Evolutionary conservation across 495 filamentous ascomycete species (phyloP), one percentile per base, ranked within the genome.

Genomic region (Elasticomyces elasticus): DNA sequence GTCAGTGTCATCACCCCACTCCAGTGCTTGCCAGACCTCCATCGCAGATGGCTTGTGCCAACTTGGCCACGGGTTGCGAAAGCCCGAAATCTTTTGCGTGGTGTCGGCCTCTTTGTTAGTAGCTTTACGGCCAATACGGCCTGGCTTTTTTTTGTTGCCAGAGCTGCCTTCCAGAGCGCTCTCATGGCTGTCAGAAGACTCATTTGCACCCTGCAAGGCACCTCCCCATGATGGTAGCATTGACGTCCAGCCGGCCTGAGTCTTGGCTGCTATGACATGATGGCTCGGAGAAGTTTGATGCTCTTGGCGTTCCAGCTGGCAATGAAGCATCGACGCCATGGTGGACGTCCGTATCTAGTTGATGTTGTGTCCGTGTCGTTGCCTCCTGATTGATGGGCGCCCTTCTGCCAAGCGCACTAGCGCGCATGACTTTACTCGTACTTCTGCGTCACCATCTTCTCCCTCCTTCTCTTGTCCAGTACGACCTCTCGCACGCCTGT

Each of bases 21-120:
- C 42, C 1, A 55, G 43, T 19, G 44, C 23, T 37, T 27, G 25
- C 42, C 41, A 55, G 41, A 55, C 41, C 25, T 55, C 52, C 22
- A 22, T 3, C 9, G 6, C 10, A 10, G 42, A 10, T 0, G 67
- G 66, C 26, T 64, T 65, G 38, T 65, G 58, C 63, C 69, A 77
- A 40, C 73, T 76, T 0, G 74, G 74, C 76, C 76, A 79, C 3
- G 77, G 77, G 51, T 79, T 79, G 17, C 63, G 65, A 55, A 79
- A 79, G 49, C 52, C 52, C 28, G 40, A 4, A 27, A 53, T 43
- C 13, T 43, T 22, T 17, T 53, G 35, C 35, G 35, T 40, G 24
- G 19, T 5, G 47, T 40, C 2, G 19, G 13, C 15, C 35, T n/a
- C n/a, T n/a, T n/a, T 40, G 35, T 17, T 12, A 40, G 35, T 40